Evolutionary conservation across 345 rosid genomes (phyloP).

Genomic region (Aquilaria malaccensis): DNA sequence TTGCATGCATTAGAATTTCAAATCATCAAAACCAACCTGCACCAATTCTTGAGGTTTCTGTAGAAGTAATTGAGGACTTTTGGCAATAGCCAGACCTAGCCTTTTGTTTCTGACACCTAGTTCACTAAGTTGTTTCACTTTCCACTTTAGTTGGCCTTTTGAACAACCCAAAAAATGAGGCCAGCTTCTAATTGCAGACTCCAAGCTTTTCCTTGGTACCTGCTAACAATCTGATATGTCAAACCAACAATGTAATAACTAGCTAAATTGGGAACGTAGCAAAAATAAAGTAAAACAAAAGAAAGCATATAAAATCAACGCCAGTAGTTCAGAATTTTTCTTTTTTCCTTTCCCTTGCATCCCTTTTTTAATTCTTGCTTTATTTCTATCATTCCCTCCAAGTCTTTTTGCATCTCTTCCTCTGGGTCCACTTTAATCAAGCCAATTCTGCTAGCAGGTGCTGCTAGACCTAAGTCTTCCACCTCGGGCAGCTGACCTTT

Average conservation of each 20-base stretch:
- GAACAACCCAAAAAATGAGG: conserved; percentile 82
- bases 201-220: conserved; percentile 49
- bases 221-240: conserved; percentile 17
- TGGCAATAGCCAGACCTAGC: conserved; percentile 64
- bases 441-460: no score
- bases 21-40: conserved; percentile 29
- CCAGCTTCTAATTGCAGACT: conserved; percentile 65
- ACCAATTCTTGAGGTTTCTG: conserved; percentile 65
- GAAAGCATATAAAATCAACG: background rate
- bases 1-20: background rate
- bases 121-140: conserved; percentile 48
- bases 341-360: no score
- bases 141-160: conserved; percentile 48
- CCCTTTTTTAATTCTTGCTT: no score
- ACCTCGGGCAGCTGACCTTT: no score
- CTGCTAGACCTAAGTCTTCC: no score
- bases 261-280: background rate
- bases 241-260: background rate
- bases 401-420: no score
- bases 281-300: background rate
- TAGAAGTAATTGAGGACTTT: conserved; percentile 75
- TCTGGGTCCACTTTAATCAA: no score
- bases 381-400: no score
- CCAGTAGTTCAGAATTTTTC: no score
- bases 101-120: conserved; percentile 48